phyloP scores from a whole-genome alignment of 306 rosid genomes.

The Prunus fruticosa region DNA sequence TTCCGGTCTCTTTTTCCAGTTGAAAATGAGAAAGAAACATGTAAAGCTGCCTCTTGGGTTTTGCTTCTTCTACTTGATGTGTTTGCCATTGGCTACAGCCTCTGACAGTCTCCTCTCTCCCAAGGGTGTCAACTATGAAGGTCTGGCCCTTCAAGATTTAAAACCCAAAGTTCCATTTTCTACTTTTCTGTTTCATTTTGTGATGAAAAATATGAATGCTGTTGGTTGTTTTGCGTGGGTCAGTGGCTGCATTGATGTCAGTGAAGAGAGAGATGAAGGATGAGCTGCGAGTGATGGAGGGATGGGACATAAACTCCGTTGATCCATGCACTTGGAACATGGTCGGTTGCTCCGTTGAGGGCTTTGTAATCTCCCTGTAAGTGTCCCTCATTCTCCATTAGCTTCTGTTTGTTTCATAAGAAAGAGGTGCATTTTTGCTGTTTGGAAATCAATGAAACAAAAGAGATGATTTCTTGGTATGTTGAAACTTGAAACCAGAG shows the following conservation, averaged over 20 bases:
- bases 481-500: neutral
- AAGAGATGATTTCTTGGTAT: neutral
- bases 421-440: neutral
- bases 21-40: constrained; percentile 25
- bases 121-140: constrained; percentile 95
- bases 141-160: constrained; percentile 35
- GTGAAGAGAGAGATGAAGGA: constrained; percentile 78
- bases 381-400: constrained; percentile 22
- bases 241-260: constrained; percentile 96
- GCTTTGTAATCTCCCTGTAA: constrained; percentile 79
- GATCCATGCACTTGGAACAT: constrained; percentile 96
- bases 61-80: constrained; percentile 33
- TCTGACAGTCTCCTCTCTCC: constrained; percentile 79
- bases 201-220: neutral
- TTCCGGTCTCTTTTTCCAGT: constrained; percentile 16
- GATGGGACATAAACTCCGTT: constrained; percentile 93
- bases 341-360: constrained; percentile 82
- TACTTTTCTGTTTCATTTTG: neutral
- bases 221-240: constrained; percentile 11
- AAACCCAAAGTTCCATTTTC: neutral
- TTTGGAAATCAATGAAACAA: neutral
- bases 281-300: constrained; percentile 55
- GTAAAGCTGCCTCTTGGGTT: constrained; percentile 33
- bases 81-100: constrained; percentile 33
- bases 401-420: constrained; percentile 1